phyloP scores from a whole-genome alignment of 257 asterid genomes.

The Jacaranda mimosifolia region DNA sequence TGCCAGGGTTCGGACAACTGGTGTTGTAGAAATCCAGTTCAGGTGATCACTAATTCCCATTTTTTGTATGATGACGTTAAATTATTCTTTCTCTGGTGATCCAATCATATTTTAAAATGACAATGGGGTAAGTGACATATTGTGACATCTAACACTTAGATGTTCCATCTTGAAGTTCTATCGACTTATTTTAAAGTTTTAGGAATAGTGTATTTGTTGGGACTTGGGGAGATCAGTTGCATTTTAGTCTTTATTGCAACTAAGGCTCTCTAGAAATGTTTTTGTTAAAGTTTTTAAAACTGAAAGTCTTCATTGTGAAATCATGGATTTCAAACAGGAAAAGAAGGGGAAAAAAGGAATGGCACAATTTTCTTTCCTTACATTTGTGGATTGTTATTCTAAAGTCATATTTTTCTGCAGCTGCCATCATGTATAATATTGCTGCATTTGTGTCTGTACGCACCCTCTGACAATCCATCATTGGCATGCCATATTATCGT shows the following conservation, averaged over 20 bases:
- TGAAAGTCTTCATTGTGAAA: neutral
- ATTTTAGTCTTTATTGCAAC: conserved; percentile 3
- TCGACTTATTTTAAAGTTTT: too few relatives aligned
- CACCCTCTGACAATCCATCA: neutral
- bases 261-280: conserved; percentile 4
- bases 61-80: conserved; percentile 6
- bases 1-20: conserved; percentile 98
- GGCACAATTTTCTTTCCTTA: neutral
- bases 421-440: neutral
- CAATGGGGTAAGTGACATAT: conserved; percentile 17
- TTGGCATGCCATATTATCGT: conserved; percentile 20
- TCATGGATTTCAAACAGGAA: neutral
- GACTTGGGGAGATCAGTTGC: neutral
- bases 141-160: neutral
- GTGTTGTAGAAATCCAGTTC: conserved; percentile 98
- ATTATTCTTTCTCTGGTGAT: conserved; percentile 2
- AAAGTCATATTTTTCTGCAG: neutral
- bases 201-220: too few relatives aligned
- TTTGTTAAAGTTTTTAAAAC: neutral
- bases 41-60: conserved; percentile 63
- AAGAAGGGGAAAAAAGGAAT: neutral
- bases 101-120: conserved; percentile 8
- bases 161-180: too few relatives aligned
- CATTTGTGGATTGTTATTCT: neutral
- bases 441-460: conserved; percentile 9